Base-by-base conservation (phyloP, 2,329 filamentous ascomycete species). In the Aaosphaeria arxii region DNA sequence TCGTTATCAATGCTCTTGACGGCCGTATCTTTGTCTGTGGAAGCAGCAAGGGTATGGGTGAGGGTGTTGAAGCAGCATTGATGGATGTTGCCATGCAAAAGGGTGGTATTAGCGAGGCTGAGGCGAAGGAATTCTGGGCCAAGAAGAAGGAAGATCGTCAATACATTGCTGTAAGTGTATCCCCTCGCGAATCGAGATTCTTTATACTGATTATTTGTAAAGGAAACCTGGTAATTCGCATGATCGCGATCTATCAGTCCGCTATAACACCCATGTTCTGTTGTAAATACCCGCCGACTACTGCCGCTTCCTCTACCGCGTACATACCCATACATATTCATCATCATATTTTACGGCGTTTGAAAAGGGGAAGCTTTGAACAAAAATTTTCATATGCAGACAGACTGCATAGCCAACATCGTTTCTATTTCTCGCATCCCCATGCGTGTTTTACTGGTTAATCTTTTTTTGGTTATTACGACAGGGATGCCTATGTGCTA, bases 1-100 rank as follows among this genome's bases (percentile, higher is more conserved):
- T 90, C 70, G 91, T 97, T 55, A 88, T 95, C 77, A 97, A 97
- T 69, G 85, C 91, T 2, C 79, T 97, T n/a, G 94, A 99, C 63
- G 94, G 94, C 1, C 85, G 94, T 45, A 85, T 97, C 45, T 99
- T 99, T 67, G 94, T 99, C 49, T 99, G 94, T 69, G 94, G 94
- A 43, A 95, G 88, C 72, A 91, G 85, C 64, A 91, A 89, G 75
- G 94, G 94, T 48, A 99, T 99, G 94, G 94, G 94, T 50, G 94
- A 97, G 71, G 94, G 94, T 40, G 94, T 99, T 3, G 88, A 97
- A 68, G 80, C 85, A 42, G 89, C 92, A 0, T 78, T 99, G 11
- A 78, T 96, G 29, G 88, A 96, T 54, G 91, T 96, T 1, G 90
- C 91, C 44, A 95, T 96, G 86, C 78, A 85, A 56, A 96, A 96